Evolutionary conservation across 352 stramenopile species (phyloP), one percentile per base, ranked within the genome.

Genomic region (Detonula confervacea): DNA sequence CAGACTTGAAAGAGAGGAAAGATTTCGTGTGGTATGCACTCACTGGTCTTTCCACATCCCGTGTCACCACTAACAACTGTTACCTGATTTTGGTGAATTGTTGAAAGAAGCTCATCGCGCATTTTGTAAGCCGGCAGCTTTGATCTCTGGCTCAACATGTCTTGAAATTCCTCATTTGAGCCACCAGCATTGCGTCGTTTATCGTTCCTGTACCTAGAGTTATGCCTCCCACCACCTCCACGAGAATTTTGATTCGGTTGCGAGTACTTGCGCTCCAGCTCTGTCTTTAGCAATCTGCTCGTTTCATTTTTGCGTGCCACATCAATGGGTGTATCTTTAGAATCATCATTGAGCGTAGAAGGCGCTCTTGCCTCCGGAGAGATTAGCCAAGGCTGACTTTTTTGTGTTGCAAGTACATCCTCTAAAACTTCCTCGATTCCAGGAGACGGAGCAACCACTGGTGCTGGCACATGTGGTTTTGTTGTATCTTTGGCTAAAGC

Each of bases 381-480:
- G n/a, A 93, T 68, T 4, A 93, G 75, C 88, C 88, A 93, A n/a
- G 88, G 88, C 62, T 93, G 88, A 25, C 85, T 54, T 66, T 75
- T 62, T 57, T 91, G 85, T 42, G 79, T 81, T 9, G 67, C 61
- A 0, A 92, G 51, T 24, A 91, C 57, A 60, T 90, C 81, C 14
- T 83, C 54, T 54, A 93, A 80, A 2, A 92, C 74, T n/a, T 80
- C 77, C 20, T 73, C 76, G 8, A 93, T 54, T 65, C 81, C 77
- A 12, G 79, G 77, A 11, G 73, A 81, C n/a, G 83, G 73, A 2
- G 87, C 57, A 62, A 87, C 72, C 9, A 92, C 80, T 16, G 88
- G 88, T 8, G 77, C 56, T 42, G 86, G 85, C 27, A 86, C 57
- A 71, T 80, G 80, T 22, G 35, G 63, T 35, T 49, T 42, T 25